Evolutionary conservation across 352 stramenopile species (phyloP).

Genomic region (Phytophthora melonis): DNA sequence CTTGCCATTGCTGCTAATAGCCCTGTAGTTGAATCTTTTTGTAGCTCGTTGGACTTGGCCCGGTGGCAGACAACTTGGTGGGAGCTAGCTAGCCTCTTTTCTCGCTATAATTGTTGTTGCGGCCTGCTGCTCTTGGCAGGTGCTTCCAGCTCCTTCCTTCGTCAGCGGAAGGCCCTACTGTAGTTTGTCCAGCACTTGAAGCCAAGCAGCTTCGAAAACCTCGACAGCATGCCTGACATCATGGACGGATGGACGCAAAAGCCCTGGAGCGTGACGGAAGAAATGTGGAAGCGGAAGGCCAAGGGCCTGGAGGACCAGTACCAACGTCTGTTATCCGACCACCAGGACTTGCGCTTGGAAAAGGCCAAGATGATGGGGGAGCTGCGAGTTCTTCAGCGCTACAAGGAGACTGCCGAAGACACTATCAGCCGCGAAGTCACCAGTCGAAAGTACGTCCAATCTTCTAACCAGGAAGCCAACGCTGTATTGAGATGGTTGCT

Average conservation of each 20-base stretch:
- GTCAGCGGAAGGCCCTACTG: slow-evolving; percentile 9
- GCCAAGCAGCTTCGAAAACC: not conserved
- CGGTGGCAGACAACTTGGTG: slow-evolving; percentile 2
- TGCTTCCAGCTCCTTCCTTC: slow-evolving; percentile 13
- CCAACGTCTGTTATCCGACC: slow-evolving; percentile 67
- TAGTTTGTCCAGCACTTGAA: not conserved
- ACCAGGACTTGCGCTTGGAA: slow-evolving; percentile 74
- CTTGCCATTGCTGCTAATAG: slow-evolving; percentile 36
- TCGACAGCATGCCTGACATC: slow-evolving; percentile 49
- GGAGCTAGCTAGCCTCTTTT: slow-evolving; percentile 6
- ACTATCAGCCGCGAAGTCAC: slow-evolving; percentile 65
- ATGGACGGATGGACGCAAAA: slow-evolving; percentile 67
- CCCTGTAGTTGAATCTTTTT: slow-evolving; percentile 29
- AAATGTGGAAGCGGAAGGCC: slow-evolving; percentile 83
- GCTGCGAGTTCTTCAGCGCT: slow-evolving; percentile 72
- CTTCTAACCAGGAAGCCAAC: no score
- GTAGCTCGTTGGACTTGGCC: slow-evolving; percentile 19
- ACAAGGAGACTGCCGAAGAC: slow-evolving; percentile 79
- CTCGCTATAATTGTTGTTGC: slow-evolving; percentile 43
- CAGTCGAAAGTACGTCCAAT: slow-evolving; percentile 54
- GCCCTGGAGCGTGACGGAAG: slow-evolving; percentile 76
- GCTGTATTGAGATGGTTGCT: not conserved
- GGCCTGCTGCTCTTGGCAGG: slow-evolving; percentile 26
- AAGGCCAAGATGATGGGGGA: slow-evolving; percentile 77
- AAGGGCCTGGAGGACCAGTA: slow-evolving; percentile 78